Evolutionary conservation across 495 filamentous ascomycete species (phyloP).

Genomic region (Penicillium malachiteum): DNA sequence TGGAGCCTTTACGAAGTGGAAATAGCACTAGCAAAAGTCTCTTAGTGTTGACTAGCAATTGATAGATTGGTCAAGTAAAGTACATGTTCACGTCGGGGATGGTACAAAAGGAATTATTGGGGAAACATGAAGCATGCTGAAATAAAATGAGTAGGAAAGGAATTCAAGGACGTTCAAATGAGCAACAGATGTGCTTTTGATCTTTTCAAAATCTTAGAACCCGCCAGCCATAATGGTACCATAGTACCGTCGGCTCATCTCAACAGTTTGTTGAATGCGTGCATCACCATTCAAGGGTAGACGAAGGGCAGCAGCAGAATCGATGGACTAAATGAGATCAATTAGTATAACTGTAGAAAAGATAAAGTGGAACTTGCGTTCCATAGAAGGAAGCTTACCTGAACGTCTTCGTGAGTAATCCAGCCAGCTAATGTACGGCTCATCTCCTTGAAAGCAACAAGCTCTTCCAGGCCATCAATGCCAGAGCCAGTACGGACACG

Average conservation of each 20-base stretch:
- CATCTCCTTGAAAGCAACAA: slow-evolving; percentile 73
- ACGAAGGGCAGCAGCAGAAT: slow-evolving; percentile 53
- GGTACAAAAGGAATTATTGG: slow-evolving; percentile 3
- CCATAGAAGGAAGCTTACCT: slow-evolving; percentile 49
- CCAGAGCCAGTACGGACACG: slow-evolving; percentile 50
- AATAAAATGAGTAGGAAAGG: not conserved
- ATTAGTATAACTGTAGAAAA: slow-evolving; percentile 15
- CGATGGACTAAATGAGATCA: slow-evolving; percentile 29
- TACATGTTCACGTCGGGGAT: slow-evolving; percentile 10
- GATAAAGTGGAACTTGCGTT: not conserved
- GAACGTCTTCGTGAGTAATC: slow-evolving; percentile 58
- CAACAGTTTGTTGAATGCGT: slow-evolving; percentile 63
- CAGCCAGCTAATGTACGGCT: slow-evolving; percentile 57
- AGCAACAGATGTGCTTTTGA: not conserved
- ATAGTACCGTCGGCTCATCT: slow-evolving; percentile 70
- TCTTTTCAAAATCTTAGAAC: slow-evolving; percentile 22
- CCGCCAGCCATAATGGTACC: slow-evolving; percentile 50
- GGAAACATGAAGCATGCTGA: slow-evolving; percentile 1
- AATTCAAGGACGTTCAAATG: not conserved
- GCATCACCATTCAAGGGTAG: slow-evolving; percentile 72
- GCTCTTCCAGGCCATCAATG: slow-evolving; percentile 70
- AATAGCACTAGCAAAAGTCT: no score
- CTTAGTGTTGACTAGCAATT: not conserved
- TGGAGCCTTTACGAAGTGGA: not conserved
- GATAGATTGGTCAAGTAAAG: not conserved